These are phyloP conservation scores for Kluyveromyces lactis DNA, from an alignment of 805 yeast genomes.

Conservation along the genomic window DNA sequence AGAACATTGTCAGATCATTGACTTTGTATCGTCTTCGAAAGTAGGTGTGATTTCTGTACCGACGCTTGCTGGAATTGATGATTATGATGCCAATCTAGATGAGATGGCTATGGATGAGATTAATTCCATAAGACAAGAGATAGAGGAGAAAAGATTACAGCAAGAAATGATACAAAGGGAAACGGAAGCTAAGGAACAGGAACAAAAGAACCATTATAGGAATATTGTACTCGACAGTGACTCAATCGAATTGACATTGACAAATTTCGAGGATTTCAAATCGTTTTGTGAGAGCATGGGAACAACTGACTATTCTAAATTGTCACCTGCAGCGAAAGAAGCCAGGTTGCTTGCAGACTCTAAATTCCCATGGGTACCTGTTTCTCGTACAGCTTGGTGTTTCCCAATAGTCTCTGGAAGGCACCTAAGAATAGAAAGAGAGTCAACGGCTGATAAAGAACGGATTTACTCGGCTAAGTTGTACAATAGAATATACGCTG, in stretches of 20 bases:
- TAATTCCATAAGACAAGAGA: slow-evolving; percentile 16
- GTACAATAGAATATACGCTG: slow-evolving; percentile 3
- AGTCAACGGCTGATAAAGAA: slow-evolving; percentile 3
- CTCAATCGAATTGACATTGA: slow-evolving; percentile 28
- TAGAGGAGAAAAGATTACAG: slow-evolving; percentile 11
- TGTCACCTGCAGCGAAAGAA: slow-evolving; percentile 11
- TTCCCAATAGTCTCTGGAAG: slow-evolving; percentile 16
- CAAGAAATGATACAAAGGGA: slow-evolving; percentile 9
- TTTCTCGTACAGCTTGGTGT: slow-evolving; percentile 27
- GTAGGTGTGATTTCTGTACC: slow-evolving; percentile 51
- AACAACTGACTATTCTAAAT: background rate
- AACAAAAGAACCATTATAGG: slow-evolving; percentile 10
- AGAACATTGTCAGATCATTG: slow-evolving; percentile 62
- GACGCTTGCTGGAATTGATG: slow-evolving; percentile 34
- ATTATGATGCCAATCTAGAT: slow-evolving; percentile 17
- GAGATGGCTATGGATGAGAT: slow-evolving; percentile 30
- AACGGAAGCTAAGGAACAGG: slow-evolving; percentile 6
- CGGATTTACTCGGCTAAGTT: background rate
- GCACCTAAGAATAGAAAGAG: slow-evolving; percentile 23
- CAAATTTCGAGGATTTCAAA: slow-evolving; percentile 34
- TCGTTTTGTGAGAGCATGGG: slow-evolving; percentile 20
- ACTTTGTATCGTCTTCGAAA: slow-evolving; percentile 59
- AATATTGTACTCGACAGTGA: slow-evolving; percentile 11
- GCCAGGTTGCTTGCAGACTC: slow-evolving; percentile 17
- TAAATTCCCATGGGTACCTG: slow-evolving; percentile 30